These are phyloP conservation scores for Cladosporium sp. DNA, from an alignment of 2,329 filamentous ascomycete species.

Conservation along the genomic window DNA sequence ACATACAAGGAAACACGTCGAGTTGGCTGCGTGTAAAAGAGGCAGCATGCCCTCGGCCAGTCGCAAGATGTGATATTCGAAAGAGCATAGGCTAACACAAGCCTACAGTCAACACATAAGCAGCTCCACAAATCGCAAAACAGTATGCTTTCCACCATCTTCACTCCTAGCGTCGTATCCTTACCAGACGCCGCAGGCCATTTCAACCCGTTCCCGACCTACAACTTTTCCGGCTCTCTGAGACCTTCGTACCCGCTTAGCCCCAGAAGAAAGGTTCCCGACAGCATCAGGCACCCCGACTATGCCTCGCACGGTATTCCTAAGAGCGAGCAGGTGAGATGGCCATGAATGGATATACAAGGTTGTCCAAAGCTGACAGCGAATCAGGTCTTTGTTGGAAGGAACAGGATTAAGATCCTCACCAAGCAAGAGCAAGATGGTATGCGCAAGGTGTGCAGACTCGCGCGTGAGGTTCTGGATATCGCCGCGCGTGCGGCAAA, in stretches of 20 bases:
- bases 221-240: conserved; percentile 71
- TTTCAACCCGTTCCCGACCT: conserved; percentile 88
- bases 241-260: conserved; percentile 70
- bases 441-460: conserved; percentile 84
- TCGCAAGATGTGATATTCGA: conserved; percentile 9
- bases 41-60: not conserved
- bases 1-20: not conserved
- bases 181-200: conserved; percentile 80
- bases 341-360: not conserved
- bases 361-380: not conserved
- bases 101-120: conserved; percentile 72
- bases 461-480: conserved; percentile 86
- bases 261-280: conserved; percentile 64
- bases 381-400: conserved; percentile 36
- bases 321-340: conserved; percentile 55
- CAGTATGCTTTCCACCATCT: conserved; percentile 63
- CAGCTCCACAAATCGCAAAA: conserved; percentile 75
- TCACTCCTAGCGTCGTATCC: conserved; percentile 80
- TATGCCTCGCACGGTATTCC: conserved; percentile 80
- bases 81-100: conserved; percentile 21
- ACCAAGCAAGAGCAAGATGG: conserved; percentile 73
- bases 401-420: conserved; percentile 76
- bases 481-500: conserved; percentile 74
- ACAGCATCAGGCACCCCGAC: conserved; percentile 74
- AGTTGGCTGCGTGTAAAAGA: not conserved